Evolutionary conservation across 2,329 filamentous ascomycete genomes (phyloP), one percentile per base, ranked within the genome.

Genomic region (Chaetomiaceae sp.): DNA sequence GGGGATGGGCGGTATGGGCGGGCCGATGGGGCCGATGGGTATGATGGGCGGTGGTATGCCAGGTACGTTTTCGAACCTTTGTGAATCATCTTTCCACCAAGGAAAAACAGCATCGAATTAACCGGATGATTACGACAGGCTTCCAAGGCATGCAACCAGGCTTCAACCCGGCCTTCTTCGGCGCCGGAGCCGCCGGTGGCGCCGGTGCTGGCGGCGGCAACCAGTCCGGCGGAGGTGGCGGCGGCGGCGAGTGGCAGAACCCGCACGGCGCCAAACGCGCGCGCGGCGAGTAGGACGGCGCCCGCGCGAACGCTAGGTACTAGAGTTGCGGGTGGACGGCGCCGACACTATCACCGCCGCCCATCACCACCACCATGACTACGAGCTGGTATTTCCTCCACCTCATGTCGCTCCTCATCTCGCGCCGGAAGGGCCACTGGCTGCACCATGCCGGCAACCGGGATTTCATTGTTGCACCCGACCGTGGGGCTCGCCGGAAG

Each of bases 221-320:
- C 57, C 74, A 75, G 53, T 65, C 65, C 38, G 67, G 67, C n/a
- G n/a, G n/a, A n/a, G n/a, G n/a, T n/a, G n/a, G n/a, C n/a, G n/a
- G n/a, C n/a, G n/a, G n/a, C n/a, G n/a, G n/a, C 46, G 68, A 81
- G 48, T 82, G 83, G 45, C 86, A 86, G 73, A 91, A 91, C 59
- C 87, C 87, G 6, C 87, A 91, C 56, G 86, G 86, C 24, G 81
- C 83, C 3, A 93, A 93, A 69, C 75, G 87, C 55, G 83, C 85
- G 55, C 78, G 87, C 52, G 85, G 86, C 50, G 87, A 90, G 62
- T 76, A 71, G 64, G 48, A 40, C 36, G 11, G 30, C 18, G 11
- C 27, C 34, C 42, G 37, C 17, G 38, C 4, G 19, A 24, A 9
- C 9, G 6, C 9, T 35, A 27, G 41, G 37, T 32, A 22, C 41